Evolutionary conservation across 192 early-diverging fungal species (phyloP), one percentile per base, ranked within the genome.

Genomic region (Entomortierella lignicola): DNA sequence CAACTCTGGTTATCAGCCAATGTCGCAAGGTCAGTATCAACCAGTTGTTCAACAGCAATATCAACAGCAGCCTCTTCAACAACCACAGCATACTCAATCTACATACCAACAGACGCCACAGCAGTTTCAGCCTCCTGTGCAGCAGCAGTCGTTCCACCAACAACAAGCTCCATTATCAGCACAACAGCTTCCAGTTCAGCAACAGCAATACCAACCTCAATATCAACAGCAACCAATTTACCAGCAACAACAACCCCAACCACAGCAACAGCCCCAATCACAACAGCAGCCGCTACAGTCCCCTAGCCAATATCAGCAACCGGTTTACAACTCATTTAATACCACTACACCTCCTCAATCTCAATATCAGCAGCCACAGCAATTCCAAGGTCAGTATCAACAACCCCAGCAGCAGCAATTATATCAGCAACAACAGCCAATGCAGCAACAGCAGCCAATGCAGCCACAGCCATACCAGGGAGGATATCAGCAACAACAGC

Each of bases 91-190:
- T 26, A 18, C 32, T 32, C 61, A 52, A 29, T 30, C 50, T 17
- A 2, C 63, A 27, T 63, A 57, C 30, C 81, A 84, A 21, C 64
- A 23, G 26, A 63, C 69, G 27, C 82, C 20, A 25, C 56, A 48
- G 15, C 71, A 66, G 52, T 55, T 50, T 30, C 52, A 68, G 23
- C 42, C 65, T 26, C 67, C 55, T 10, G 80, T 64, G 26, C 58
- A 63, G 23, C 70, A 63, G 47, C 63, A 84, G 56, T 81, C 73
- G 15, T 31, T 68, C 31, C 67, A 69, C 8, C 74, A 79, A 31
- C 61, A 73, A 30, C 63, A 64, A 37, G 34, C 34, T 30, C 62
- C 59, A 27, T 37, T 12, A n/a, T 58, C 42, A 48, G 50, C 25
- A 17, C 70, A 63, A 47, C 63, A 84, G 50, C 71, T 68, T 17